Conservation (phyloP, 2,329 filamentous ascomycete genomes). For the Aspergillus novoparasiticus region DNA sequence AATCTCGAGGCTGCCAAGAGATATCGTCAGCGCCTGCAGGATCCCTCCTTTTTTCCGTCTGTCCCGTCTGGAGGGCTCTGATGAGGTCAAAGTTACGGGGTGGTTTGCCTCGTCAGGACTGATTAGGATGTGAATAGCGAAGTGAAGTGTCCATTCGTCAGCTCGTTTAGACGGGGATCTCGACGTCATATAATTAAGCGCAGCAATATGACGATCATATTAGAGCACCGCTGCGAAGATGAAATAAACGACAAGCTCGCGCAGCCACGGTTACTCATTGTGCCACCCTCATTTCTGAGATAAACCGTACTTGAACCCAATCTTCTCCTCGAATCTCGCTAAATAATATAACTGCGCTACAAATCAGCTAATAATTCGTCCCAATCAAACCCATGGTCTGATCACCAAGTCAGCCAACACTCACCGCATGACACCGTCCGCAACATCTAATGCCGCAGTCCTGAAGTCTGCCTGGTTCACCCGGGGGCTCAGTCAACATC, state of each 20-base stretch:
- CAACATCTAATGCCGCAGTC: not conserved
- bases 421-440: not conserved
- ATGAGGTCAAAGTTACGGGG: conserved; percentile 1
- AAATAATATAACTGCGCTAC: not conserved
- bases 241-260: not conserved
- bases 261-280: not conserved
- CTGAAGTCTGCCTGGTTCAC: not conserved
- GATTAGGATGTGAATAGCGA: not conserved
- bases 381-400: not conserved
- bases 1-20: conserved; percentile 78
- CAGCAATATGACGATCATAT: not conserved
- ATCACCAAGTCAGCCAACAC: not conserved
- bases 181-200: not conserved
- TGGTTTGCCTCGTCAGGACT: not conserved
- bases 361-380: not conserved
- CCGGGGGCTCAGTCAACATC: not conserved
- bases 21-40: conserved; percentile 77
- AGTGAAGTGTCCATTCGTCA: not conserved
- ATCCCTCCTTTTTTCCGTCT: conserved; percentile 80
- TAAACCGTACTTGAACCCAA: not conserved
- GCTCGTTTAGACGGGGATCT: not conserved
- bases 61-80: conserved; percentile 66
- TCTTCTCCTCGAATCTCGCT: not conserved
- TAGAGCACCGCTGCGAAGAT: not conserved
- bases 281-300: not conserved